A percentile compares a stretch with the other conserved stretches of the same genome.
phyloP scores from a whole-genome alignment of 768 basidiomycete genomes.

The Fistulinella prunicolor region DNA sequence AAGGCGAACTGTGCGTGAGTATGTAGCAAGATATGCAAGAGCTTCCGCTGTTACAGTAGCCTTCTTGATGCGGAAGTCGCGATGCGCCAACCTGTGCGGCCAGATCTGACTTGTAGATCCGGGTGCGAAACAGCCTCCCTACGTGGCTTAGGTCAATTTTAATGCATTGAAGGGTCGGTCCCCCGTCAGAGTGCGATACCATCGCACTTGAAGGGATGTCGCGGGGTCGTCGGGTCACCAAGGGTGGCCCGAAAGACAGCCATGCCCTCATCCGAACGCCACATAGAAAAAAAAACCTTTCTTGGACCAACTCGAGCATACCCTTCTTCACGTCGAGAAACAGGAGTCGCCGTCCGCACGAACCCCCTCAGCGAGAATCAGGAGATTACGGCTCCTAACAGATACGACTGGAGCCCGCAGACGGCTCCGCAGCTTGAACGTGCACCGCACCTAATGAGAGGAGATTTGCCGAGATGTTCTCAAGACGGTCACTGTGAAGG shows the following conservation, averaged over 20 bases:
- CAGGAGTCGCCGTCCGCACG: conserved; percentile 8
- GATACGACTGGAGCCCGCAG: not conserved
- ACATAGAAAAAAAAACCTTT: conserved; percentile 1
- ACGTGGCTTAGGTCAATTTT: conserved; percentile 2
- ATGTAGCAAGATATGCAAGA: conserved; percentile 10
- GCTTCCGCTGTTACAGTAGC: conserved; percentile 5
- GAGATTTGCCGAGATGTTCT: conserved; percentile 26
- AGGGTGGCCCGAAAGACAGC: not conserved
- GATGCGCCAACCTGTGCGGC: conserved; percentile 3
- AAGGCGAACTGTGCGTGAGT: conserved; percentile 25
- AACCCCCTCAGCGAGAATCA: conserved; percentile 20
- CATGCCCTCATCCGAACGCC: not conserved
- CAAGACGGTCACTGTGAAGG: conserved; percentile 21
- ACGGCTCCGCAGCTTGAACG: not conserved
- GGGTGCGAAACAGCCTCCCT: conserved; percentile 11
- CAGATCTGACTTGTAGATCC: conserved; percentile 21
- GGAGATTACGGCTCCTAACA: not conserved
- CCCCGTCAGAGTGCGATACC: not conserved
- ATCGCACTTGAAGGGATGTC: not conserved
- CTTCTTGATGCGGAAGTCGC: conserved; percentile 28
- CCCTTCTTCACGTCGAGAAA: conserved; percentile 1
- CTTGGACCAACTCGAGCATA: not conserved
- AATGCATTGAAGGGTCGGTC: conserved; percentile 8
- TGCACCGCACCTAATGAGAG: not conserved
- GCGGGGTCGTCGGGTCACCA: not conserved